Evolutionary conservation across 1,284 basidiomycete species (phyloP).

Genomic region (Moniliella sp.): DNA sequence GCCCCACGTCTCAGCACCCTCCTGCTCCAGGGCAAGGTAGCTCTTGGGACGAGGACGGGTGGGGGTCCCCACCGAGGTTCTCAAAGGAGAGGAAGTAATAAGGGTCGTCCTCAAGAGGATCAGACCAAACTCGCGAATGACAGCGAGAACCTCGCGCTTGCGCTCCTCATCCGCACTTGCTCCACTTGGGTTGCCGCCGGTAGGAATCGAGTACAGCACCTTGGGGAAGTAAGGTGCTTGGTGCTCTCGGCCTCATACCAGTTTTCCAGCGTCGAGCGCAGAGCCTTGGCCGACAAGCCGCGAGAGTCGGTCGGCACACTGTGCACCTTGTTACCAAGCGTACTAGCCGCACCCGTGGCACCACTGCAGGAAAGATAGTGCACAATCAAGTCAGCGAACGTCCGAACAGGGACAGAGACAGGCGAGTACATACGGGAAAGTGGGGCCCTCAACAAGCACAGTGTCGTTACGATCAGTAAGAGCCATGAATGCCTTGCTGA

Average conservation of each 20-base stretch:
- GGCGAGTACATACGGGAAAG: slow-evolving; percentile 45
- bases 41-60: slow-evolving; percentile 9
- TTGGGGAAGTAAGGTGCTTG: slow-evolving; percentile 48
- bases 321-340: slow-evolving; percentile 9
- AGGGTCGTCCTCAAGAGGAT: slow-evolving; percentile 57
- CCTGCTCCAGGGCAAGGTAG: slow-evolving; percentile 25
- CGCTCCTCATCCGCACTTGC: slow-evolving; percentile 40
- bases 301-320: slow-evolving; percentile 55
- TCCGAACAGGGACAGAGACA: neutral
- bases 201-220: slow-evolving; percentile 54
- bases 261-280: slow-evolving; percentile 48
- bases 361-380: slow-evolving; percentile 6
- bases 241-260: slow-evolving; percentile 44
- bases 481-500: slow-evolving; percentile 38
- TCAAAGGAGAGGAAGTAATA: slow-evolving; percentile 26
- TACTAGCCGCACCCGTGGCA: slow-evolving; percentile 14
- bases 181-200: slow-evolving; percentile 31
- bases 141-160: slow-evolving; percentile 52
- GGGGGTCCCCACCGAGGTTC: slow-evolving; percentile 9
- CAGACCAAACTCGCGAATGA: slow-evolving; percentile 55
- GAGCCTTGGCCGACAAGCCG: slow-evolving; percentile 48
- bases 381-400: neutral
- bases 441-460: slow-evolving; percentile 62
- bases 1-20: slow-evolving; percentile 13
- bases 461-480: slow-evolving; percentile 60